phyloP scores from a whole-genome alignment of 2,329 filamentous ascomycete genomes.

The Diatrype stigma region DNA sequence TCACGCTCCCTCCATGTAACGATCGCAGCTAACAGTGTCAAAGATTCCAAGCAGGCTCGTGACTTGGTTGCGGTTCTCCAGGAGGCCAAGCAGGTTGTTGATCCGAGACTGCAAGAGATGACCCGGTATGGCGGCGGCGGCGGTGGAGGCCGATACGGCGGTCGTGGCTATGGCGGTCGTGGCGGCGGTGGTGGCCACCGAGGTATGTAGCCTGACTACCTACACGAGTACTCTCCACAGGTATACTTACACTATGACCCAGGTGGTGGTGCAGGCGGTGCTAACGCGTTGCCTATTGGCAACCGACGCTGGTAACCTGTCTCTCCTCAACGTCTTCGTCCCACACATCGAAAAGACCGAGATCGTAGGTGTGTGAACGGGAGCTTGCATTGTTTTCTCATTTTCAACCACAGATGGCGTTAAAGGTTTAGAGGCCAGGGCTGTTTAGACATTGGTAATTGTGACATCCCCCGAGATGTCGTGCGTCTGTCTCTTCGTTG shows the following conservation, averaged over 20 bases:
- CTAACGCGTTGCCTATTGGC: conserved; percentile 29
- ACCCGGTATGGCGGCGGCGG: conserved; percentile 84
- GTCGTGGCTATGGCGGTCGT: conserved; percentile 64
- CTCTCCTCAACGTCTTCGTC: conserved; percentile 1
- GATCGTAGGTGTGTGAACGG: conserved; percentile 9
- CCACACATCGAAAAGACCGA: conserved; percentile 3
- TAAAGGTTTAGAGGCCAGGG: conserved; percentile 27
- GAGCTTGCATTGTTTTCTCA: conserved; percentile 13
- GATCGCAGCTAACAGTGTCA: conserved; percentile 30
- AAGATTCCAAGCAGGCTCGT: conserved; percentile 91
- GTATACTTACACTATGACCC: conserved; percentile 6
- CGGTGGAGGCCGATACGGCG: conserved; percentile 68
- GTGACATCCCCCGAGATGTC: conserved; percentile 13
- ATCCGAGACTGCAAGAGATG: conserved; percentile 95
- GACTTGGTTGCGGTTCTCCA: conserved; percentile 89
- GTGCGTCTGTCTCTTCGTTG: conserved; percentile 21
- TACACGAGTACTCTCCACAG: neutral
- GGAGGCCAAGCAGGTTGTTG: conserved; percentile 97
- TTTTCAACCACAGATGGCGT: conserved; percentile 30
- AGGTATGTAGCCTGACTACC: conserved; percentile 25
- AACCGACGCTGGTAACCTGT: conserved; percentile 29
- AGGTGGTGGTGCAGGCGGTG: conserved; percentile 37
- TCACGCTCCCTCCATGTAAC: conserved; percentile 25
- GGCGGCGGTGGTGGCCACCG: conserved; percentile 53
- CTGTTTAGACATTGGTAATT: conserved; percentile 29